A percentile compares a stretch with the other conserved stretches of the same genome.
phyloP scores from a whole-genome alignment of 139 green algal species.

The Marvania coccoides region DNA sequence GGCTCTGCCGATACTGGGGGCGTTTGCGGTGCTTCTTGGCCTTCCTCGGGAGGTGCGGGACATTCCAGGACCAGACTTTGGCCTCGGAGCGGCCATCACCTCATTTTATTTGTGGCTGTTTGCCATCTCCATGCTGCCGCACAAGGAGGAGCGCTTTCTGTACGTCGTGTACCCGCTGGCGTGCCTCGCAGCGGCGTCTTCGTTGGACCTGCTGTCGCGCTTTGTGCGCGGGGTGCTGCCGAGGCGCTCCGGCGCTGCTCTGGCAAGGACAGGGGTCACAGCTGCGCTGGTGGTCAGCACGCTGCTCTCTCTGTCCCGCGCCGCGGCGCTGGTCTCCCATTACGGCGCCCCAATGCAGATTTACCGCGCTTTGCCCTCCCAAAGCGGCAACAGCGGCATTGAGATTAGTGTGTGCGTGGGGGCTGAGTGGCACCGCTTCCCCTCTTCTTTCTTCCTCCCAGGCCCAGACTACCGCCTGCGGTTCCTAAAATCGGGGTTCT shows the following conservation, averaged over 20 bases:
- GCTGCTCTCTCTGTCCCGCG: conserved; percentile 25
- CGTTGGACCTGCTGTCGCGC: conserved; percentile 5
- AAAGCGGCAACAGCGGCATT: background rate
- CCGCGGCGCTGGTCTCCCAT: conserved; percentile 25
- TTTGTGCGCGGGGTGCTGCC: background rate
- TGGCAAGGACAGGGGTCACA: background rate
- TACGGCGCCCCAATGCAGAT: conserved; percentile 49
- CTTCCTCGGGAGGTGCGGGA: background rate
- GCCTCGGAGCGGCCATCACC: conserved; percentile 14
- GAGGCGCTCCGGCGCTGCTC: background rate
- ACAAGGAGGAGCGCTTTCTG: conserved; percentile 84
- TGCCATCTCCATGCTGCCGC: conserved; percentile 59
- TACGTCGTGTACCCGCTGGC: conserved; percentile 65
- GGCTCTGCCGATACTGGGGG: conserved; percentile 1
- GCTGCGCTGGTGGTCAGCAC: background rate
- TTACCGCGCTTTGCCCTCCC: conserved; percentile 19
- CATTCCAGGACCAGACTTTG: background rate
- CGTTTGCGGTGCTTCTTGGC: background rate
- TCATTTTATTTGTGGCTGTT: conserved; percentile 60
- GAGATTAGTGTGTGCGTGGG: conserved; percentile 53
- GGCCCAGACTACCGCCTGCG: conserved; percentile 40
- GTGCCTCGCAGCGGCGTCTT: conserved; percentile 48
- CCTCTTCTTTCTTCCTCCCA: conserved; percentile 75
- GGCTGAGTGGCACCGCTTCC: conserved; percentile 76
- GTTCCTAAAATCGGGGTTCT: conserved; percentile 67